Evolutionary conservation across 768 basidiomycete species (phyloP).

Genomic region (Porphyrellus cyaneotinctus): DNA sequence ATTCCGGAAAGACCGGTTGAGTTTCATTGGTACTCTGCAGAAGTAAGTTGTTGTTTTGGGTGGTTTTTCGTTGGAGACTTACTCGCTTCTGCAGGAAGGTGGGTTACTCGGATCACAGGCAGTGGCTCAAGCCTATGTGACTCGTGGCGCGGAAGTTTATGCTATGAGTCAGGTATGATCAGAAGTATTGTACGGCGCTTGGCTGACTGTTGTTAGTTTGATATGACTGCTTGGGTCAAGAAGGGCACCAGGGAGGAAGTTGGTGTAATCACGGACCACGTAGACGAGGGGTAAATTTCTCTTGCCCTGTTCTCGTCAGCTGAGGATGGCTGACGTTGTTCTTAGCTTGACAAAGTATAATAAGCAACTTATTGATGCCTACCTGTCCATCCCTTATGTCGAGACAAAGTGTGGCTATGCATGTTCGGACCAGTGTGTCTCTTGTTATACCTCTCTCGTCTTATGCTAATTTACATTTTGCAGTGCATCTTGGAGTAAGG

Average conservation of each 20-base stretch:
- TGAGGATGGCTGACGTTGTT: slow-evolving; percentile 7
- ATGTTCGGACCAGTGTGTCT: slow-evolving; percentile 83
- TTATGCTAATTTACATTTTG: slow-evolving; percentile 17
- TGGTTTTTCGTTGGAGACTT: background rate
- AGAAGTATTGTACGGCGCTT: background rate
- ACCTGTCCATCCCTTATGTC: slow-evolving; percentile 76
- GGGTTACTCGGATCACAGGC: slow-evolving; percentile 90
- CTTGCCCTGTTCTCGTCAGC: slow-evolving; percentile 20
- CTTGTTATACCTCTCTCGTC: slow-evolving; percentile 18
- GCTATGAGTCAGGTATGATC: slow-evolving; percentile 32
- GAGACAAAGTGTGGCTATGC: slow-evolving; percentile 93
- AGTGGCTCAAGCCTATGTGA: slow-evolving; percentile 71
- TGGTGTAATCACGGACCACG: slow-evolving; percentile 81
- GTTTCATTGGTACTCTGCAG: slow-evolving; percentile 49
- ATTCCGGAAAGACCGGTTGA: slow-evolving; percentile 41
- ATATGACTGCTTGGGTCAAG: slow-evolving; percentile 96
- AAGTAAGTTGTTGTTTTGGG: slow-evolving; percentile 25
- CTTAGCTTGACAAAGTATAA: slow-evolving; percentile 76
- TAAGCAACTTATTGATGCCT: slow-evolving; percentile 65
- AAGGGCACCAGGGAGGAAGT: slow-evolving; percentile 71
- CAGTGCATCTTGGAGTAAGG: slow-evolving; percentile 79
- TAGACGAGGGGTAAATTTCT: slow-evolving; percentile 53
- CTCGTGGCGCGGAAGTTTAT: slow-evolving; percentile 18
- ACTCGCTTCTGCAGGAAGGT: slow-evolving; percentile 47
- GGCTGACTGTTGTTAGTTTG: slow-evolving; percentile 55